These are phyloP conservation scores for Rhynchospora pubera DNA, from an alignment of 176 grass and related monocot species.

Conservation along the genomic window DNA sequence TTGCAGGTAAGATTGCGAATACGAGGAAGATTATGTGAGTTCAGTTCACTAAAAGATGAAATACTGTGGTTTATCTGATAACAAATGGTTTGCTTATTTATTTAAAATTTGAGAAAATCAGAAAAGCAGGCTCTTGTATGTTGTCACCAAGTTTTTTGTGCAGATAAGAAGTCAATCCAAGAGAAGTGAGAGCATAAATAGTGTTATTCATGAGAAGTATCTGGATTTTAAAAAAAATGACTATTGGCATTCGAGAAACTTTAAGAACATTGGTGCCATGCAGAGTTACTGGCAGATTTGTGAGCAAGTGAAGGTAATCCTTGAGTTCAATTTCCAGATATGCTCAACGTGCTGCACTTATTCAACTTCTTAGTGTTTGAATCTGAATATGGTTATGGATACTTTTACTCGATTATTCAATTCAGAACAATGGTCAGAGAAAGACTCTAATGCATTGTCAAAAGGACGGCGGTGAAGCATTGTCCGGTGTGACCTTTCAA, in stretches of 20 bases:
- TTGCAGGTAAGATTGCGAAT: no score
- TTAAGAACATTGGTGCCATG: background rate
- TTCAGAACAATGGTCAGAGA: background rate
- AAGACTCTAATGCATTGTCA: background rate
- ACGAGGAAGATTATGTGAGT: no score
- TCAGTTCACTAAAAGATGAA: slow-evolving; percentile 13
- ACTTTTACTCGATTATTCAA: background rate
- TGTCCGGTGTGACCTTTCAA: background rate
- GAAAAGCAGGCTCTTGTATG: slow-evolving; percentile 29
- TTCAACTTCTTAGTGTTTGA: background rate
- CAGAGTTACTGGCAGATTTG: background rate
- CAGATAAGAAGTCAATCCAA: slow-evolving; percentile 26
- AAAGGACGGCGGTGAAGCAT: background rate
- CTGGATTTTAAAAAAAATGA: background rate
- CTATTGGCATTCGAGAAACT: background rate
- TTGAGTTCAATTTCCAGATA: background rate
- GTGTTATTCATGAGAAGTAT: no score
- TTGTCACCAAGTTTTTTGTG: slow-evolving; percentile 20
- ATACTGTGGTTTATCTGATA: slow-evolving; percentile 17
- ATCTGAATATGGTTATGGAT: background rate
- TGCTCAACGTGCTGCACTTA: background rate
- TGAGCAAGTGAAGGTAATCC: background rate
- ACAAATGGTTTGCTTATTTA: slow-evolving; percentile 25
- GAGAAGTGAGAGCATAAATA: no score
- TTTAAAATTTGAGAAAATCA: slow-evolving; percentile 29